Evolutionary conservation across 352 stramenopile genomes (phyloP).

Genomic region (Globisporangium cylindrosporum): DNA sequence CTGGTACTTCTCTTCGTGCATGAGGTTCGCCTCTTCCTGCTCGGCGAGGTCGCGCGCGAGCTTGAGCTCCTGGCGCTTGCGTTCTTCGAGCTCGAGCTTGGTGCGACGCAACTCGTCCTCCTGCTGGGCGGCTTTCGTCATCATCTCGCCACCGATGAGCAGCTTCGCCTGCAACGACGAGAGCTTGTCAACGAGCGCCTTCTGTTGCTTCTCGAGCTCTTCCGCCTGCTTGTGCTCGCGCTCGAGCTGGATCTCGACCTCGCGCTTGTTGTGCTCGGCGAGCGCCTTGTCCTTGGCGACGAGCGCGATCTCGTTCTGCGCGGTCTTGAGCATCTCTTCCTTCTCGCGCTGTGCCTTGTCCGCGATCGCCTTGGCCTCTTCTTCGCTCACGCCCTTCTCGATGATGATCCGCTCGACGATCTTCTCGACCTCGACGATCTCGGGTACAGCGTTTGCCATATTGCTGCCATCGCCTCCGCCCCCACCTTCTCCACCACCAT

Average conservation of each 20-base stretch:
- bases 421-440: slow-evolving; percentile 80
- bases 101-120: slow-evolving; percentile 92
- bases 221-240: slow-evolving; percentile 77
- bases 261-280: slow-evolving; percentile 85
- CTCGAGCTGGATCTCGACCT: slow-evolving; percentile 84
- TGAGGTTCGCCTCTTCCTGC: slow-evolving; percentile 92
- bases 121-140: slow-evolving; percentile 93
- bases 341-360: slow-evolving; percentile 76
- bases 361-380: slow-evolving; percentile 68
- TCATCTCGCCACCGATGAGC: slow-evolving; percentile 91
- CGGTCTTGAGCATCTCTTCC: slow-evolving; percentile 67
- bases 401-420: slow-evolving; percentile 84
- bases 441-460: slow-evolving; percentile 14
- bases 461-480: not conserved
- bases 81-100: slow-evolving; percentile 91
- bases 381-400: slow-evolving; percentile 79
- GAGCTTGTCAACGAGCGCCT: slow-evolving; percentile 85
- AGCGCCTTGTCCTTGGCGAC: slow-evolving; percentile 80
- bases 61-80: slow-evolving; percentile 78
- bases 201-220: slow-evolving; percentile 67
- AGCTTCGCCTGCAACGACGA: slow-evolving; percentile 91
- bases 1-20: slow-evolving; percentile 90
- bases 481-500: not conserved
- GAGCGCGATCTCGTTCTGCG: slow-evolving; percentile 62
- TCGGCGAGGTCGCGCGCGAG: slow-evolving; percentile 92